These are phyloP conservation scores for Colletotrichum graminicola DNA, from an alignment of 2,329 filamentous ascomycete species.

Conservation along the genomic window DNA sequence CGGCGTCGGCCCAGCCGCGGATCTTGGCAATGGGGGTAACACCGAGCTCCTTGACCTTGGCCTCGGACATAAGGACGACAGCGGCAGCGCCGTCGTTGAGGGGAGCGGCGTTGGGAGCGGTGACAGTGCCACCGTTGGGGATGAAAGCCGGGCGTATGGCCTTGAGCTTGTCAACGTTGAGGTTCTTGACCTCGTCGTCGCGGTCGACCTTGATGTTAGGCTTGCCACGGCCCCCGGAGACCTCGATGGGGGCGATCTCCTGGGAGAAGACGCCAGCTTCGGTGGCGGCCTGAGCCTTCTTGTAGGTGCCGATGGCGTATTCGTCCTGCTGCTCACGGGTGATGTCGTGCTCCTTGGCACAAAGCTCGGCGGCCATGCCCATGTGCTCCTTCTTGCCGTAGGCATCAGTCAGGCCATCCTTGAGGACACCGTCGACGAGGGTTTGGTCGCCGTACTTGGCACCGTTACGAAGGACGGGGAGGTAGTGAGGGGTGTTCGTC, in stretches of 20 bases:
- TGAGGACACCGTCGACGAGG: constrained; percentile 90
- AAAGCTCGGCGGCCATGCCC: constrained; percentile 93
- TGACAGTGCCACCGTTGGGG: constrained; percentile 86
- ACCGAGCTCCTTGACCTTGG: constrained; percentile 90
- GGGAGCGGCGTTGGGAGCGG: constrained; percentile 95
- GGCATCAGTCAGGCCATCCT: constrained; percentile 94
- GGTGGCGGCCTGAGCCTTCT: constrained; percentile 89
- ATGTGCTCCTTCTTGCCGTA: constrained; percentile 96
- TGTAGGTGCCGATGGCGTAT: constrained; percentile 95
- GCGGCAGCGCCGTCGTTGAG: constrained; percentile 96
- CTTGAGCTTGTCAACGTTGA: constrained; percentile 86
- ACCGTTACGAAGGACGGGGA: constrained; percentile 85
- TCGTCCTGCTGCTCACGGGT: constrained; percentile 90
- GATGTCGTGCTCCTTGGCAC: constrained; percentile 85
- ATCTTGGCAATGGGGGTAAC: constrained; percentile 97
- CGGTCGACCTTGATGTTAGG: constrained; percentile 82
- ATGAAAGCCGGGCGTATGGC: constrained; percentile 87
- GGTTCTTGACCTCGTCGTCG: constrained; percentile 97
- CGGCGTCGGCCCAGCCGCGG: constrained; percentile 96
- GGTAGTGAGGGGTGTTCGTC: constrained; percentile 98
- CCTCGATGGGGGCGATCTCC: constrained; percentile 91
- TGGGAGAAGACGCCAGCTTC: constrained; percentile 83
- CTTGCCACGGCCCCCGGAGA: constrained; percentile 91
- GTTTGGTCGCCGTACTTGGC: constrained; percentile 94
- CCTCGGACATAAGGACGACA: constrained; percentile 92